A percentile compares a stretch with the other conserved stretches of the same genome.
Evolutionary conservation across 768 basidiomycete genomes (phyloP).

Genomic region (Mycena crocata): DNA sequence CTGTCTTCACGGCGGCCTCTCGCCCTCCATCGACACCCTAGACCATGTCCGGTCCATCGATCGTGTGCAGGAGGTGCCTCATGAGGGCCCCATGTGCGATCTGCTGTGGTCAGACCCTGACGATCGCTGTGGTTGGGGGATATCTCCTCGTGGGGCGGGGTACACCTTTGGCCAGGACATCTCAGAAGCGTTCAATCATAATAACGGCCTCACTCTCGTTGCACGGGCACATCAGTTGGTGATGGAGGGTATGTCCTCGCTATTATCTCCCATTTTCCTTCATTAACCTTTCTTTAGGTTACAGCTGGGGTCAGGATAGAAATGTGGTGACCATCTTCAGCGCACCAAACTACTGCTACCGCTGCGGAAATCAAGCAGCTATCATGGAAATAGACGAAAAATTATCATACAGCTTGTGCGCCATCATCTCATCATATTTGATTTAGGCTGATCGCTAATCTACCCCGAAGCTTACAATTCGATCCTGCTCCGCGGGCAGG

Average conservation of each 20-base stretch:
- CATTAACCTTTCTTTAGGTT: conserved; percentile 58
- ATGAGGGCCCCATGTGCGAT: conserved; percentile 99
- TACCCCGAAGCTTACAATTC: conserved; percentile 88
- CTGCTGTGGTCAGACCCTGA: conserved; percentile 99
- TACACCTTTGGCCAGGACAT: conserved; percentile 99
- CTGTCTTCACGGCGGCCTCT: conserved; percentile 97
- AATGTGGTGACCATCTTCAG: conserved; percentile 99
- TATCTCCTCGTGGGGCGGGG: conserved; percentile 97
- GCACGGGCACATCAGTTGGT: conserved; percentile 95
- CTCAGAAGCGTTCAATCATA: conserved; percentile 98
- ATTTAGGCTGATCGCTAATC: conserved; percentile 21
- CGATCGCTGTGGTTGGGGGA: conserved; percentile 99
- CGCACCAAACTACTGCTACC: conserved; percentile 99
- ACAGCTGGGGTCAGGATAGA: conserved; percentile 98
- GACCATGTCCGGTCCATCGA: conserved; percentile 99
- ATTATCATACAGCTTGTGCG: conserved; percentile 92
- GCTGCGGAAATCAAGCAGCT: conserved; percentile 99
- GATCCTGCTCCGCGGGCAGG: conserved; percentile 99
- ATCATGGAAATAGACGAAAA: conserved; percentile 99
- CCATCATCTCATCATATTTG: conserved; percentile 35
- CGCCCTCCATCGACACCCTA: conserved; percentile 98
- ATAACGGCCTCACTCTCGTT: conserved; percentile 96
- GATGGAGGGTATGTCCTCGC: conserved; percentile 84
- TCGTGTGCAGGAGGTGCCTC: conserved; percentile 98
- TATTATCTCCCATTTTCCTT: conserved; percentile 2